Evolutionary conservation across 2,329 filamentous ascomycete species (phyloP), one percentile per base, ranked within the genome.

Genomic region (Xylaria hypoxylon): DNA sequence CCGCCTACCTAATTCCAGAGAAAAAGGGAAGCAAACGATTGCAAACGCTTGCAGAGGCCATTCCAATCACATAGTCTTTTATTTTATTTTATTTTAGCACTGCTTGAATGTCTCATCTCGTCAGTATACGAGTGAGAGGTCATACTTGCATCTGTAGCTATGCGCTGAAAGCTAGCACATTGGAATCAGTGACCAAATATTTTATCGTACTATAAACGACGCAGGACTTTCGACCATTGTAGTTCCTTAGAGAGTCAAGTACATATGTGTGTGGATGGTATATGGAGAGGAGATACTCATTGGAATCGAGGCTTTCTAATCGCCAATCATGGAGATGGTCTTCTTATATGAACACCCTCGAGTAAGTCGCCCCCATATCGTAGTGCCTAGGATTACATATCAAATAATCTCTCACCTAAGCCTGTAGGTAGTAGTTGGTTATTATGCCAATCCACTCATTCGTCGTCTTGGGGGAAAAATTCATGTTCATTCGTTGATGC

Each of bases 21-120:
- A 35, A 35, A 40, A 15, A 47, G 38, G 26, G 26, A 3, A 31
- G 13, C 35, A 15, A 31, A 31, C 8, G 28, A 5, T 31, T 31
- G 8, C 28, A 8, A 38, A 38, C 13, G 35, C 35, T 38, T 38
- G 35, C 28, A 42, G 10, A 45, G 26, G 22, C 15, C 38, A 38
- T 22, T 28, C 19, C 11, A 33, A 45, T 64, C 24, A 47, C 45
- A 38, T 40, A 17, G 26, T 55, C 15, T 56, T 22, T n/a, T 53
- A n/a, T 59, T 33, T 13, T 17, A 15, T 45, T 10, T 17, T 4
- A 15, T 48, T 28, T 3, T 15, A 28, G 17, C 45, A 28, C 24
- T 48, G 22, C 22, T 26, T 26, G 17, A 28, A 28, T 28, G 5
- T 28, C 22, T 28, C n/a, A 28, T 26, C 19, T 26, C 35, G 3